Percentiles rank a stretch among this genome's conserved stretches.
phyloP scores from a whole-genome alignment of 2,329 filamentous ascomycete genomes.

The Hirsutella thompsonii region DNA sequence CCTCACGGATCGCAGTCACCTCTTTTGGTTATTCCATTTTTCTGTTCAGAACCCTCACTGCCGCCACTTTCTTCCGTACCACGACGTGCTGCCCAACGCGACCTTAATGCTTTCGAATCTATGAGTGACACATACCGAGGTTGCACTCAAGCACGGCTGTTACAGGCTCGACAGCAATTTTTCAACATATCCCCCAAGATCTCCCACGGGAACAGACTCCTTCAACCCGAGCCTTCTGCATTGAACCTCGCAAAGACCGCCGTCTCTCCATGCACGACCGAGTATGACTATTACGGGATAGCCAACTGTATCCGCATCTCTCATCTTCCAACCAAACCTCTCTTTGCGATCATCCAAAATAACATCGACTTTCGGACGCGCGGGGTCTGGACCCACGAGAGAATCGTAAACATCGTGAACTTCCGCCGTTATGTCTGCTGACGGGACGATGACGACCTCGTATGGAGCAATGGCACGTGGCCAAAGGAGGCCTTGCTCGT shows the following conservation, averaged over 20 bases:
- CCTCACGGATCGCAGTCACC: too few species aligned
- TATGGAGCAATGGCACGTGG: constrained; percentile 77
- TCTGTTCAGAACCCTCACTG: too few species aligned
- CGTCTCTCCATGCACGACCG: constrained; percentile 53
- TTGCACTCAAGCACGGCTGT: not conserved
- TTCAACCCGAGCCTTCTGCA: constrained; percentile 55
- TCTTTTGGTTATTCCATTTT: too few species aligned
- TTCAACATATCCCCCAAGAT: constrained; percentile 30
- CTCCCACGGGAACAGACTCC: constrained; percentile 39
- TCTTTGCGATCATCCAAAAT: constrained; percentile 62
- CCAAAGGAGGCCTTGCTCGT: constrained; percentile 72
- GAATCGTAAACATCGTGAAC: constrained; percentile 50
- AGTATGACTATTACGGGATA: constrained; percentile 76
- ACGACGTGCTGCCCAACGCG: too few species aligned
- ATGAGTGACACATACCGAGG: not conserved
- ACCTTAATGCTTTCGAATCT: too few species aligned
- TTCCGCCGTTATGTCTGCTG: constrained; percentile 30
- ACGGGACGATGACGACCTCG: constrained; percentile 54
- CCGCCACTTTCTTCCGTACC: too few species aligned
- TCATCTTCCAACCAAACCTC: constrained; percentile 70
- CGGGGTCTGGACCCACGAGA: constrained; percentile 21
- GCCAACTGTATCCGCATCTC: constrained; percentile 79
- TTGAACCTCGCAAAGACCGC: constrained; percentile 59
- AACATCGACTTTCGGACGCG: constrained; percentile 35
- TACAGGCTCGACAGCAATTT: constrained; percentile 35